Evolutionary conservation across 148 eudicot species (phyloP), one percentile per base, ranked within the genome.

Genomic region (Chenopodium formosanum): DNA sequence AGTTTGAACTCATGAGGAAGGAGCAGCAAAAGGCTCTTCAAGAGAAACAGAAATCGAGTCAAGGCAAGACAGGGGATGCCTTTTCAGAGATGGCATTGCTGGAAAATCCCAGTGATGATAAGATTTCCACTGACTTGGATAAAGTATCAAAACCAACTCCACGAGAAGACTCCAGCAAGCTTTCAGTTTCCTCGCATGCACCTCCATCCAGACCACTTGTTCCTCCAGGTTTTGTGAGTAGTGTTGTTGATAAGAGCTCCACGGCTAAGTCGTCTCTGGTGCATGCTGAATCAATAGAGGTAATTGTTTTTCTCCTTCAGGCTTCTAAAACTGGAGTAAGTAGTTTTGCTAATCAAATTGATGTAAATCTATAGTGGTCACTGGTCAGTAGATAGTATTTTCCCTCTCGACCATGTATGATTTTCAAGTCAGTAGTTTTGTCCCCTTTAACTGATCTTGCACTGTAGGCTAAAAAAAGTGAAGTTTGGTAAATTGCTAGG

Each of bases 1-100:
- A 97, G 70, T 97, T 97, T 89, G 98, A 97, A 85, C 86, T 87
- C 77, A 94, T 94, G 97, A 89, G 99, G 88, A 91, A 92, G 89
- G 97, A 97, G 84, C 98, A 97, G 65, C 99, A 91, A 9, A 94
- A 92, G 83, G 86, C 78, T 83, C 89, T 94, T 32, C 97, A 92
- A 84, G 97, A 91, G 86, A 97, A 93, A 83, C 91, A 90, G 85
- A 94, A 88, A 37, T 37, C 67, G 56, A 91, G 80, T 74, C 75
- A 82, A 69, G 90, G 86, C 79, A 93, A 89, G 88, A 89, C 74
- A 47, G 90, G 85, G 72, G 91, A 89, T 76, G 82, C 83, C 70
- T 64, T 86, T 52, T 70, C 90, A 46, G 90, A 82, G 31, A 22
- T 89, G 48, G 81, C 79, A 47, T 50, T 74, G 72, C 79, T 87